phyloP scores from a whole-genome alignment of 768 basidiomycete genomes.

The Mycena epipterygia region DNA sequence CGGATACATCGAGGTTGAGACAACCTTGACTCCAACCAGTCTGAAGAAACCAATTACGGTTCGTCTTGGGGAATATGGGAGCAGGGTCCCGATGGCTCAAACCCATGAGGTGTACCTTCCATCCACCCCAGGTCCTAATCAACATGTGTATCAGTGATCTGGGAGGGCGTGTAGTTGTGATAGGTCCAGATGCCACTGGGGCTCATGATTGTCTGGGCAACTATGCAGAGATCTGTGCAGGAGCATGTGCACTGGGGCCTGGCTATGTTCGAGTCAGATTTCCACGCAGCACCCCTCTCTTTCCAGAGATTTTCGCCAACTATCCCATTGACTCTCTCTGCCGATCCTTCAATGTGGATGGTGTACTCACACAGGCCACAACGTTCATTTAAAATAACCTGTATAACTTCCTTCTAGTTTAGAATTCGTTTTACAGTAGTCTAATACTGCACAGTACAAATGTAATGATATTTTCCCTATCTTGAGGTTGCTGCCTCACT shows the following conservation, averaged over 20 bases:
- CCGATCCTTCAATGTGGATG: neutral
- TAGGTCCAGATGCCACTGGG: neutral
- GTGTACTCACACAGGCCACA: neutral
- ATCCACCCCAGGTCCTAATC: neutral
- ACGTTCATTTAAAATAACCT: neutral
- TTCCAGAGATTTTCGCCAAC: neutral
- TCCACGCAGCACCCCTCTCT: neutral
- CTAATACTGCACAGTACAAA: no score
- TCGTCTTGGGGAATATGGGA: neutral
- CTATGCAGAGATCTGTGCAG: neutral
- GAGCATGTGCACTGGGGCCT: neutral
- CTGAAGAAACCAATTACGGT: neutral
- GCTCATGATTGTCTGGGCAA: neutral
- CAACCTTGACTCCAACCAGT: neutral
- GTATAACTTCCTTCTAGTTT: no score
- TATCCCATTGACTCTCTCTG: neutral
- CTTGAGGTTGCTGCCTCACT: no score
- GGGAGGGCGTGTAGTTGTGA: neutral
- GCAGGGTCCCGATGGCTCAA: neutral
- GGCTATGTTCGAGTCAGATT: neutral
- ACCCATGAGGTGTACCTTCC: neutral
- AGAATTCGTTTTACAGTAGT: no score
- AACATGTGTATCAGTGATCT: neutral
- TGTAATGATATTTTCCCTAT: no score
- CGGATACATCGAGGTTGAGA: neutral